These are phyloP conservation scores for Penicillium flavigenum DNA, from an alignment of 495 filamentous ascomycete genomes.

Conservation along the genomic window DNA sequence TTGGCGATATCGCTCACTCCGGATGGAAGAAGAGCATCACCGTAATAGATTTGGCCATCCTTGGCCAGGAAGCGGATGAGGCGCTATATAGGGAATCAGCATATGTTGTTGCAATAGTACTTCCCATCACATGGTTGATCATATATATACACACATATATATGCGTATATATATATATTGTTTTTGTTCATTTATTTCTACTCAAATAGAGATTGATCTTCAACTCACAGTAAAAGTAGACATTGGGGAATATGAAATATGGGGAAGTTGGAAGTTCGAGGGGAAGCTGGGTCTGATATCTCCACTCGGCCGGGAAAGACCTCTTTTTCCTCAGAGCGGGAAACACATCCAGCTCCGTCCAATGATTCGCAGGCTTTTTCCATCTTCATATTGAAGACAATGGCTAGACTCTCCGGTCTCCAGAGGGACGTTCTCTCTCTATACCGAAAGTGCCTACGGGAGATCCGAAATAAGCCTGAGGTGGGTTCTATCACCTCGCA, in stretches of 20 bases:
- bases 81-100: slow-evolving; percentile 46
- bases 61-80: slow-evolving; percentile 77
- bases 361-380: slow-evolving; percentile 9
- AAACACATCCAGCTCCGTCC: slow-evolving; percentile 22
- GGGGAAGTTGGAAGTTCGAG: not conserved
- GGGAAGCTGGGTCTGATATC: not conserved
- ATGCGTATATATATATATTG: too few species aligned
- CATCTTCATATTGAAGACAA: slow-evolving; percentile 7
- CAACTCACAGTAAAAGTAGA: slow-evolving; percentile 22
- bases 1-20: slow-evolving; percentile 66
- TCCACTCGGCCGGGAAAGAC: slow-evolving; percentile 27
- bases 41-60: slow-evolving; percentile 76
- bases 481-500: slow-evolving; percentile 45
- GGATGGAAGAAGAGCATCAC: slow-evolving; percentile 73
- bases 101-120: not conserved
- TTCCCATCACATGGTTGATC: not conserved
- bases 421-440: slow-evolving; percentile 85
- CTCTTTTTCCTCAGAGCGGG: slow-evolving; percentile 19
- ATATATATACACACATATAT: not conserved
- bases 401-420: slow-evolving; percentile 73
- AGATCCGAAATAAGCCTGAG: slow-evolving; percentile 74
- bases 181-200: not conserved
- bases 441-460: slow-evolving; percentile 82
- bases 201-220: not conserved
- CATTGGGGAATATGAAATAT: slow-evolving; percentile 13